phyloP scores from a whole-genome alignment of 306 rosid species.

The Elaeagnus macrophylla region DNA sequence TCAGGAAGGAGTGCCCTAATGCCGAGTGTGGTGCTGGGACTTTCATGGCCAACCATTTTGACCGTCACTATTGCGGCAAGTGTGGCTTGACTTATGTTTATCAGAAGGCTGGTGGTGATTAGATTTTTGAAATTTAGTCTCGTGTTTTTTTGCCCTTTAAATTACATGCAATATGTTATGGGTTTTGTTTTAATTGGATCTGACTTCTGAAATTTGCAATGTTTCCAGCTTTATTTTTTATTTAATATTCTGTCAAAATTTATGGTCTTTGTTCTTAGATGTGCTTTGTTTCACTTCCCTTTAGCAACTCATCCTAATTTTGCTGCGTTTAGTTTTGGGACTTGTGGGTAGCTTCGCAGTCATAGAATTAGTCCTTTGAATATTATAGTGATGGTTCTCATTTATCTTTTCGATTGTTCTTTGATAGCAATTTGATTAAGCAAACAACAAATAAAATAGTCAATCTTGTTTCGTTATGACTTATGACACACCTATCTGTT shows the following conservation, averaged over 20 bases:
- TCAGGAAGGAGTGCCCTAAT: slow-evolving; percentile 89
- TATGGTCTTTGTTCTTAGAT: too few species aligned
- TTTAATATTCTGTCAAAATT: background rate
- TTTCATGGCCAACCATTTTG: slow-evolving; percentile 89
- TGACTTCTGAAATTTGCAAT: background rate
- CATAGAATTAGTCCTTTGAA: too few species aligned
- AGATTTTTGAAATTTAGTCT: slow-evolving; percentile 3
- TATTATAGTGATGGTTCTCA: too few species aligned
- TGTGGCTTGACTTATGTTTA: slow-evolving; percentile 82
- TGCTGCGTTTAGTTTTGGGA: too few species aligned
- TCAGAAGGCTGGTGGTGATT: slow-evolving; percentile 76
- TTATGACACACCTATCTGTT: too few species aligned
- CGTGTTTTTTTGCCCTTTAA: background rate
- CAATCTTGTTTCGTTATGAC: too few species aligned
- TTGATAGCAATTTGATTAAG: too few species aligned
- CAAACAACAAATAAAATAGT: too few species aligned
- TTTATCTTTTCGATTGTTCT: too few species aligned
- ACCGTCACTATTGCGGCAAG: slow-evolving; percentile 92
- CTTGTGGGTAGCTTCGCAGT: too few species aligned
- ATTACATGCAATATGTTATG: background rate
- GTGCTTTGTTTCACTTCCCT: too few species aligned
- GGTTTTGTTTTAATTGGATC: background rate
- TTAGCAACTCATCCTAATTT: too few species aligned
- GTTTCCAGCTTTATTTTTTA: background rate
- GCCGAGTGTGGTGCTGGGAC: slow-evolving; percentile 89